Percentiles rank a stretch among this genome's conserved stretches.
phyloP scores from a whole-genome alignment of 371 early-diverging fungal species.

The Mortierella sp. region DNA sequence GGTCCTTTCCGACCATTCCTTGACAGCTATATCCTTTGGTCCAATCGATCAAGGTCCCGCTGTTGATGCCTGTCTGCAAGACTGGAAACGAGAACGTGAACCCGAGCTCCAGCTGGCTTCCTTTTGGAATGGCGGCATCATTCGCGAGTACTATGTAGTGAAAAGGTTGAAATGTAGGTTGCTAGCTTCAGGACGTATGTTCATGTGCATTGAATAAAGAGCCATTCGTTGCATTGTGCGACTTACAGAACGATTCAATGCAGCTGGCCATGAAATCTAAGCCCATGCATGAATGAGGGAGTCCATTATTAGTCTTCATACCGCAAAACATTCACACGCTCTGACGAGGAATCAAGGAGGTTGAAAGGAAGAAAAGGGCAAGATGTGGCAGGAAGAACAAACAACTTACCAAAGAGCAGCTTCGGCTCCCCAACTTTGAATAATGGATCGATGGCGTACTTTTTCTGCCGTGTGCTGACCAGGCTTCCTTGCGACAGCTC shows the following conservation, averaged over 20 bases:
- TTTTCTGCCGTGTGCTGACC: constrained; percentile 76
- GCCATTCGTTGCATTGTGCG: background rate
- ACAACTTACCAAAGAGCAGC: constrained; percentile 58
- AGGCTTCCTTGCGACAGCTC: constrained; percentile 84
- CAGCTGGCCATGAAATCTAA: constrained; percentile 36
- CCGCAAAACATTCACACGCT: background rate
- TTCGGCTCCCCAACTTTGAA: constrained; percentile 78
- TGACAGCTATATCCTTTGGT: constrained; percentile 91
- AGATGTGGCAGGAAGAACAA: background rate
- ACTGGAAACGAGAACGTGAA: constrained; percentile 98
- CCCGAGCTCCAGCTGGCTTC: constrained; percentile 68
- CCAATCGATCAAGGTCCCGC: constrained; percentile 89
- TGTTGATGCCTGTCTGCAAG: constrained; percentile 81
- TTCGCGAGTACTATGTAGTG: constrained; percentile 38
- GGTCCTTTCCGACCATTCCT: constrained; percentile 90
- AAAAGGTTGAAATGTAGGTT: constrained; percentile 25
- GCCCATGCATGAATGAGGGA: background rate
- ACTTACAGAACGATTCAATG: constrained; percentile 32
- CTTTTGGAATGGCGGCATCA: constrained; percentile 22
- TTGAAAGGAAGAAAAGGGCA: background rate
- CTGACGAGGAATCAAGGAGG: background rate
- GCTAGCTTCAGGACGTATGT: constrained; percentile 49
- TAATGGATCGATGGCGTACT: constrained; percentile 85
- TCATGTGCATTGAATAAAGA: constrained; percentile 7
- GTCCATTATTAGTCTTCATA: too few relatives aligned